Evolutionary conservation across 345 rosid species (phyloP).

Genomic region (Citrus reticulata): DNA sequence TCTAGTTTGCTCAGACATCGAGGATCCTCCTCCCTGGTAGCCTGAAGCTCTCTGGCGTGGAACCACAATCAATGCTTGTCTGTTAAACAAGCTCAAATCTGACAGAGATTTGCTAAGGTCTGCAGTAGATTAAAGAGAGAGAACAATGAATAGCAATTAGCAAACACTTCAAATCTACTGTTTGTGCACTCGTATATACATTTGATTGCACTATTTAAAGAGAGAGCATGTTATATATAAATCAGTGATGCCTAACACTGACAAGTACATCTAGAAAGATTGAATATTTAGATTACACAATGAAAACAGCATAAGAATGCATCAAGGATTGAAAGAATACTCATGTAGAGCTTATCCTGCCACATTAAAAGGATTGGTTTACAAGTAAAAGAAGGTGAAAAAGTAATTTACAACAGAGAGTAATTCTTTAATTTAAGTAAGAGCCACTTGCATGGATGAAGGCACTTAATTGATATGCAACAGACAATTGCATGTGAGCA

Average conservation of each 20-base stretch:
- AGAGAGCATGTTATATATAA: background rate
- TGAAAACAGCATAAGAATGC: background rate
- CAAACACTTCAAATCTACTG: background rate
- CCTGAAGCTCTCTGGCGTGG: constrained; percentile 40
- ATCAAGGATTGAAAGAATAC: background rate
- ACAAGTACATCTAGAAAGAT: background rate
- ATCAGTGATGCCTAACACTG: background rate
- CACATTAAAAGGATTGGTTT: background rate
- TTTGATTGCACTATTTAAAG: background rate
- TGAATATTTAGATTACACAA: background rate
- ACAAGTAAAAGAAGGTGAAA: background rate
- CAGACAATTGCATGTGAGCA: background rate
- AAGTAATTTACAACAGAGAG: background rate
- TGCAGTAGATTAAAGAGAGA: constrained; percentile 28
- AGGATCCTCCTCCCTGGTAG: constrained; percentile 35
- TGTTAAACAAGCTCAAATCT: constrained; percentile 63
- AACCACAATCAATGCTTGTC: constrained; percentile 88
- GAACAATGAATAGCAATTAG: background rate
- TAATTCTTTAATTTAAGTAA: background rate
- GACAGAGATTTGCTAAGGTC: constrained; percentile 69
- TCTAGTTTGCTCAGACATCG: constrained; percentile 25
- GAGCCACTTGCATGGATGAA: background rate
- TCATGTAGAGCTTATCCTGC: background rate
- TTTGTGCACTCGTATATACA: background rate
- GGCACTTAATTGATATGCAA: background rate